phyloP scores from a whole-genome alignment of 2,329 filamentous ascomycete genomes.

The Gremmenia infestans region DNA sequence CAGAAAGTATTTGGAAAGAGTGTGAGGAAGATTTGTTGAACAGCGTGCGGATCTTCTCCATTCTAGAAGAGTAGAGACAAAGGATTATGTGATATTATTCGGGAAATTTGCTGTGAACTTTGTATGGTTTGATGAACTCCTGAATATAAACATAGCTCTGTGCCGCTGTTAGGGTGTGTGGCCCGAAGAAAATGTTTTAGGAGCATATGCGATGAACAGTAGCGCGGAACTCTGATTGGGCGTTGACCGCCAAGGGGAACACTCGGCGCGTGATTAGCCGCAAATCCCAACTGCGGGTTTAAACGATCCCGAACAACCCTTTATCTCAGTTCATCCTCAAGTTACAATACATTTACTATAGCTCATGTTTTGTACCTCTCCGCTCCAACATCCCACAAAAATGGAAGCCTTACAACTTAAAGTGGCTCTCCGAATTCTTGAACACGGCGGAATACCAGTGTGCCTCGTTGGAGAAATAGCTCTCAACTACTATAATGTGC shows the following conservation, averaged over 20 bases:
- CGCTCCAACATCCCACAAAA: neutral
- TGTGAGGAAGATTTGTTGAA: conserved; percentile 1
- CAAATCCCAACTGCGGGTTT: too few relatives aligned
- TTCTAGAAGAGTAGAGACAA: neutral
- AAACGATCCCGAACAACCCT: neutral
- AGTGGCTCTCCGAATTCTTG: neutral
- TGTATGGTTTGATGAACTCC: neutral
- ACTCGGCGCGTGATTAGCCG: too few relatives aligned
- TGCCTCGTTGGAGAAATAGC: neutral
- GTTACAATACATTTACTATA: neutral
- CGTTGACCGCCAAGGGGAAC: too few relatives aligned
- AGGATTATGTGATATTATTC: neutral
- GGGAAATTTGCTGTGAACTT: neutral
- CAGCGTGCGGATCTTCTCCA: conserved; percentile 2
- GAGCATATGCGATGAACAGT: too few relatives aligned
- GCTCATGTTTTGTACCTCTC: too few relatives aligned
- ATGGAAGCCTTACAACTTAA: neutral
- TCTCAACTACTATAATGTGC: neutral
- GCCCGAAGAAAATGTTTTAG: too few relatives aligned
- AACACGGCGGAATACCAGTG: neutral
- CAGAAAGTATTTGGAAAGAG: conserved; percentile 23
- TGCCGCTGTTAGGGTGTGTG: too few relatives aligned
- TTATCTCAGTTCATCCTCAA: neutral
- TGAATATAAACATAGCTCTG: too few relatives aligned
- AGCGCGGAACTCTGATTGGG: too few relatives aligned